These are phyloP conservation scores for Mikania micrantha DNA, from an alignment of 129 eudicot genomes.

Conservation along the genomic window DNA sequence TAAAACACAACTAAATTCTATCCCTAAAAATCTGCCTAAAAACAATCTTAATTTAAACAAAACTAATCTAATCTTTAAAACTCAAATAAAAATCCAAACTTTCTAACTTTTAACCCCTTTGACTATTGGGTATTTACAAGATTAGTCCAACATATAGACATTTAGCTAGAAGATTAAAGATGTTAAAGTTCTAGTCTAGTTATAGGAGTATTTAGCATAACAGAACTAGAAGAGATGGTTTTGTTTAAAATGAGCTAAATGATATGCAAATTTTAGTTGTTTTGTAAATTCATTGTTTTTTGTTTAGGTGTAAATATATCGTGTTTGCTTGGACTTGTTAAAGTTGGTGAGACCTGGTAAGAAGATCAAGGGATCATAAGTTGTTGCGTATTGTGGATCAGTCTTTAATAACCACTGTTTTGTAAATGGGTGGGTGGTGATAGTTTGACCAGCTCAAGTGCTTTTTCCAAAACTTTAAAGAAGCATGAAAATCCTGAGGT, in stretches of 20 bases:
- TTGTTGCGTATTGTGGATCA: not conserved
- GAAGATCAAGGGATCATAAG: not conserved
- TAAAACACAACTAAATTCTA: too few species aligned
- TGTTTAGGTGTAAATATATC: not conserved
- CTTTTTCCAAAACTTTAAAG: not conserved
- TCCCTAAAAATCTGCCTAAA: too few species aligned
- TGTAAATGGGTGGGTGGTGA: not conserved
- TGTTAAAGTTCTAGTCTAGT: not conserved
- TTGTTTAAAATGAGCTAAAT: not conserved
- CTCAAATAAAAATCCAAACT: too few species aligned
- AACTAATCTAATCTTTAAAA: too few species aligned
- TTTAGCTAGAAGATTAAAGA: not conserved
- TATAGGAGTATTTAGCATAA: not conserved
- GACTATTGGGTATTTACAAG: too few species aligned
- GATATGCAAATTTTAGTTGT: not conserved
- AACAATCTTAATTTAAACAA: too few species aligned
- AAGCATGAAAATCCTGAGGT: not conserved
- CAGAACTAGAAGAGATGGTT: not conserved
- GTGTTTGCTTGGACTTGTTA: not conserved
- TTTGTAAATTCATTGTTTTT: not conserved
- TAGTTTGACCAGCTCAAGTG: slow-evolving; percentile 1
- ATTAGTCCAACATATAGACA: too few species aligned
- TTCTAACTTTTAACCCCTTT: too few species aligned
- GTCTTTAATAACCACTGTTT: not conserved
- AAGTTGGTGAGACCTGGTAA: not conserved